Evolutionary conservation across 306 rosid species (phyloP).

Genomic region (Acacia crassicarpa): DNA sequence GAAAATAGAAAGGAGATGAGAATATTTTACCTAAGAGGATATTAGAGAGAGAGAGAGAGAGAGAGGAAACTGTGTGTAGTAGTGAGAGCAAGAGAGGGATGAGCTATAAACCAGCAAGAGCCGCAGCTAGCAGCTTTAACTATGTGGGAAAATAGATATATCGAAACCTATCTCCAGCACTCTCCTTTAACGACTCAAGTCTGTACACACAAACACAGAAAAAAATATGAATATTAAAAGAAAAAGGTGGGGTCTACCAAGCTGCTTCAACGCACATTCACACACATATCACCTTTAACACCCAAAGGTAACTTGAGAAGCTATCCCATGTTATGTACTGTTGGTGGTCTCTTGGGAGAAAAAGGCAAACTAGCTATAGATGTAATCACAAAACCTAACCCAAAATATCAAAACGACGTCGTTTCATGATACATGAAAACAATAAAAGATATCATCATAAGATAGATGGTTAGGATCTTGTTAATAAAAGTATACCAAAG

Average conservation of each 20-base stretch:
- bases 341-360: not conserved
- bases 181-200: slow-evolving; percentile 64
- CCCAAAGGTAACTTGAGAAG: not conserved
- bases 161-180: slow-evolving; percentile 37
- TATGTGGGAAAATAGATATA: slow-evolving; percentile 36
- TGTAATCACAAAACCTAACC: not conserved
- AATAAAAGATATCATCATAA: not conserved
- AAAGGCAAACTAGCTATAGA: not conserved
- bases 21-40: not conserved
- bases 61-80: slow-evolving; percentile 30
- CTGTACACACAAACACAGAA: slow-evolving; percentile 3
- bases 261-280: slow-evolving; percentile 34
- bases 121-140: slow-evolving; percentile 53
- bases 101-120: slow-evolving; percentile 35
- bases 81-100: slow-evolving; percentile 25
- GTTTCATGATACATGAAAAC: not conserved
- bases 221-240: slow-evolving; percentile 14
- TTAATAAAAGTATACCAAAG: not conserved
- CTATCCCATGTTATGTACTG: not conserved
- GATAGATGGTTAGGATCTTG: not conserved
- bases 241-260: slow-evolving; percentile 37
- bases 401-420: not conserved
- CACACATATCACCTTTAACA: not conserved
- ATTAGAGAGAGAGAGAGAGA: not conserved
- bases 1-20: not conserved